phyloP scores from a whole-genome alignment of 257 asterid species.

The Scutellaria minor region DNA sequence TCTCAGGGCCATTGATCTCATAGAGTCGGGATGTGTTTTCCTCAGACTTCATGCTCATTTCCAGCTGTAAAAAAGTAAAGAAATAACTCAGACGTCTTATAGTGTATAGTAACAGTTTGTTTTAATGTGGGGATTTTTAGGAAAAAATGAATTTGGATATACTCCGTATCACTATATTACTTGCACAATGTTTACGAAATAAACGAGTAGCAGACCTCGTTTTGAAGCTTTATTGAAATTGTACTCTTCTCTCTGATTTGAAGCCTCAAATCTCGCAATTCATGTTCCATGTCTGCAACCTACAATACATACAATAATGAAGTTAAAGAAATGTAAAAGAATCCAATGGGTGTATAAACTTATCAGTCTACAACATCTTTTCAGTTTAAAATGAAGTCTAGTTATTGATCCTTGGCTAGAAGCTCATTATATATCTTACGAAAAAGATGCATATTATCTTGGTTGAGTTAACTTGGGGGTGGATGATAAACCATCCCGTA shows the following conservation, averaged over 20 bases:
- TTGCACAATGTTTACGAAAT: constrained; percentile 1
- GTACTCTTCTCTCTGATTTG: constrained; percentile 79
- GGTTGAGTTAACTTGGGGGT: no score
- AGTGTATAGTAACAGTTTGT: no score
- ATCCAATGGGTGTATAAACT: not conserved
- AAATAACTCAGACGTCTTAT: constrained; percentile 1
- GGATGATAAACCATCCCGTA: no score
- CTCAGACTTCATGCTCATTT: constrained; percentile 73
- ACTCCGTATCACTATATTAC: constrained; percentile 5
- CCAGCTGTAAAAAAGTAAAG: constrained; percentile 56
- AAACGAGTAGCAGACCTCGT: constrained; percentile 59
- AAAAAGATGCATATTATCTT: no score
- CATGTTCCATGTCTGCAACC: constrained; percentile 97
- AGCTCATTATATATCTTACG: no score
- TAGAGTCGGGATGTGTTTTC: constrained; percentile 52
- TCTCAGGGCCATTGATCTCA: constrained; percentile 64
- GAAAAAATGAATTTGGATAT: not conserved
- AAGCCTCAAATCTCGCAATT: constrained; percentile 78
- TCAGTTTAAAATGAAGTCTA: no score
- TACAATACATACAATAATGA: constrained; percentile 33
- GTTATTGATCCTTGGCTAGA: no score
- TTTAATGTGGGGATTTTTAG: no score
- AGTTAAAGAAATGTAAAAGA: constrained; percentile 20
- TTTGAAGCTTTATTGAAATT: constrained; percentile 72
- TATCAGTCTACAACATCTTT: no score